These are phyloP conservation scores for Erigeron philadelphicus DNA, from an alignment of 140 eudicot species.

Conservation along the genomic window DNA sequence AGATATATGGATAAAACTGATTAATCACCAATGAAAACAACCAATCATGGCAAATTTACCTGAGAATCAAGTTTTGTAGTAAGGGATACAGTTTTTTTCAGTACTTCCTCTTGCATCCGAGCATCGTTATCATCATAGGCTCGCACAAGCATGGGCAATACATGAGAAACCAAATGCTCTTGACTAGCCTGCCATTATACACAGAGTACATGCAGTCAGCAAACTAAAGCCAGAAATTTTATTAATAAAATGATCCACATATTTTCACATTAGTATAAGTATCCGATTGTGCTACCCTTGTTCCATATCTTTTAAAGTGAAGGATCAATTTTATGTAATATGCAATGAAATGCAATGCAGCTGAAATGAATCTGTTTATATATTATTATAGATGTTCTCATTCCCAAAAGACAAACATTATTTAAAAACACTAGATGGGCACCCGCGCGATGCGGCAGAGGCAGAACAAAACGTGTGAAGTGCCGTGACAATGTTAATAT, in stretches of 20 bases:
- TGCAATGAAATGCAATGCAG: not conserved
- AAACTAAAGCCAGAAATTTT: not conserved
- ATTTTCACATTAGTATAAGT: slow-evolving; percentile 1
- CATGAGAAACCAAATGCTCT: slow-evolving; percentile 67
- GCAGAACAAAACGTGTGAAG: no score
- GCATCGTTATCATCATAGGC: slow-evolving; percentile 93
- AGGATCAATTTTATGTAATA: not conserved
- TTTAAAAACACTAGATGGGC: no score
- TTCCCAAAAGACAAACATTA: not conserved
- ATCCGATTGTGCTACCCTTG: slow-evolving; percentile 1
- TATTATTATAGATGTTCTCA: not conserved
- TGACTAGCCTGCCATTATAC: slow-evolving; percentile 62
- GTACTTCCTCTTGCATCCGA: slow-evolving; percentile 98
- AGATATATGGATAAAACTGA: slow-evolving; percentile 3
- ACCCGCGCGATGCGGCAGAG: no score
- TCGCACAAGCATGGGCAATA: slow-evolving; percentile 90
- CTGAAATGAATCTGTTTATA: not conserved
- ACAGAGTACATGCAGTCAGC: slow-evolving; percentile 10
- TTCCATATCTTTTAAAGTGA: slow-evolving; percentile 5
- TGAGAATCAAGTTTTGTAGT: slow-evolving; percentile 76
- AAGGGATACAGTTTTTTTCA: slow-evolving; percentile 70
- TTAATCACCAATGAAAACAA: slow-evolving; percentile 15
- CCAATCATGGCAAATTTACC: slow-evolving; percentile 35
- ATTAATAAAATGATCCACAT: not conserved
- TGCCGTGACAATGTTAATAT: no score